These are phyloP conservation scores for Agaricus blazei DNA, from an alignment of 768 basidiomycete species.

Conservation along the genomic window DNA sequence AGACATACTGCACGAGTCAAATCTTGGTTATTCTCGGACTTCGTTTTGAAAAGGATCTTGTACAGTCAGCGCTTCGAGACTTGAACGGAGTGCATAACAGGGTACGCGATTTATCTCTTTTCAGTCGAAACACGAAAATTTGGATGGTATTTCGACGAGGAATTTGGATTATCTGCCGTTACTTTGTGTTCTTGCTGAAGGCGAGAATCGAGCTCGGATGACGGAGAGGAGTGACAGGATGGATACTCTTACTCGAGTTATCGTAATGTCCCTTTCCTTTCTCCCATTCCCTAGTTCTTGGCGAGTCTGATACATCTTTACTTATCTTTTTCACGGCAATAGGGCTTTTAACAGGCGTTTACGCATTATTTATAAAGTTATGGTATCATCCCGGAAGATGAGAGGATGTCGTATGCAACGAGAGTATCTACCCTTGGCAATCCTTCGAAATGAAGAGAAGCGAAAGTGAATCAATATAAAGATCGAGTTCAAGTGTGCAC, in stretches of 20 bases:
- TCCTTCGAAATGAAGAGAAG: slow-evolving; percentile 67
- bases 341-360: slow-evolving; percentile 49
- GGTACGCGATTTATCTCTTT: slow-evolving; percentile 59
- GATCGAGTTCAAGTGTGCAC: slow-evolving; percentile 56
- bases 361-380: slow-evolving; percentile 55
- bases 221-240: slow-evolving; percentile 56
- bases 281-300: neutral
- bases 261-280: slow-evolving; percentile 38
- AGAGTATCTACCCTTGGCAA: slow-evolving; percentile 49
- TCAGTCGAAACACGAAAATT: slow-evolving; percentile 74
- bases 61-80: slow-evolving; percentile 51
- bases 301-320: neutral
- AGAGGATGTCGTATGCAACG: slow-evolving; percentile 50
- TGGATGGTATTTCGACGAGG: slow-evolving; percentile 77
- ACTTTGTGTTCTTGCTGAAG: slow-evolving; percentile 62
- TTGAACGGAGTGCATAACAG: slow-evolving; percentile 48
- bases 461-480: slow-evolving; percentile 87
- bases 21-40: neutral
- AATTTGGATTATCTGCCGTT: slow-evolving; percentile 75
- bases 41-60: slow-evolving; percentile 41
- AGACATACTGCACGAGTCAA: neutral
- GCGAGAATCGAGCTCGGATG: slow-evolving; percentile 54
- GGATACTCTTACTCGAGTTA: slow-evolving; percentile 44
- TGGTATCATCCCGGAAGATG: slow-evolving; percentile 56
- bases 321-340: neutral